phyloP scores from a whole-genome alignment of 192 early-diverging fungal species.

The Jimgerdemannia flammicorona region DNA sequence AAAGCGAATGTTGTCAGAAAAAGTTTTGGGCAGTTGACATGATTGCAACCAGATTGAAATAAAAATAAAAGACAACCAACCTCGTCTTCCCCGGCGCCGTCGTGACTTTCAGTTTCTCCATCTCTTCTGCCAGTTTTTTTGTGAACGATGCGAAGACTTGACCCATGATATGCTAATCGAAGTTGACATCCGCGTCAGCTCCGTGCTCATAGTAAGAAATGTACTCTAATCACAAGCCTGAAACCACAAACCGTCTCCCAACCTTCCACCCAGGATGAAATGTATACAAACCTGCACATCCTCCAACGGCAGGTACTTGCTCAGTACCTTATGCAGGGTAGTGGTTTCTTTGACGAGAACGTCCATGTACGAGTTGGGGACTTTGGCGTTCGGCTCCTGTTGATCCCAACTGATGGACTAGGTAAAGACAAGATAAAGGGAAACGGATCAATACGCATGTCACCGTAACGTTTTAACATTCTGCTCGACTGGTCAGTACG shows the following conservation, averaged over 20 bases:
- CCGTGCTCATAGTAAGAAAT: too few relatives aligned
- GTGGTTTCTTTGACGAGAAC: constrained; percentile 85
- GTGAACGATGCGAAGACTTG: constrained; percentile 79
- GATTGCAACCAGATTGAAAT: too few relatives aligned
- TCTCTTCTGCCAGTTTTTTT: constrained; percentile 67
- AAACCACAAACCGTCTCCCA: too few relatives aligned
- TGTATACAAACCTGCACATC: constrained; percentile 55
- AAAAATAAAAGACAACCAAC: constrained; percentile 27
- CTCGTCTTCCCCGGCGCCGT: constrained; percentile 62
- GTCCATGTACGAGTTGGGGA: constrained; percentile 68
- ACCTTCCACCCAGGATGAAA: background rate
- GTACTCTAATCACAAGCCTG: background rate
- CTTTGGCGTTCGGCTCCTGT: constrained; percentile 9
- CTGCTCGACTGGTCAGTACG: too few relatives aligned
- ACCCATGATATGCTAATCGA: constrained; percentile 60
- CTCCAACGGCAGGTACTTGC: constrained; percentile 73
- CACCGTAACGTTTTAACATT: too few relatives aligned
- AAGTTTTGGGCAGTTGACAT: too few relatives aligned
- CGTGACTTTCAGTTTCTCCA: constrained; percentile 45
- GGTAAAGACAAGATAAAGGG: constrained; percentile 1
- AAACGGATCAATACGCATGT: constrained; percentile 12
- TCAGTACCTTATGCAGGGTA: constrained; percentile 90
- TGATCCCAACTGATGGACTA: constrained; percentile 53
- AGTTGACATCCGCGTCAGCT: background rate
- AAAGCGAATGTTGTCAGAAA: background rate